Evolutionary conservation across 306 rosid species (phyloP), one percentile per base, ranked within the genome.

Genomic region (Castanospermum australe): DNA sequence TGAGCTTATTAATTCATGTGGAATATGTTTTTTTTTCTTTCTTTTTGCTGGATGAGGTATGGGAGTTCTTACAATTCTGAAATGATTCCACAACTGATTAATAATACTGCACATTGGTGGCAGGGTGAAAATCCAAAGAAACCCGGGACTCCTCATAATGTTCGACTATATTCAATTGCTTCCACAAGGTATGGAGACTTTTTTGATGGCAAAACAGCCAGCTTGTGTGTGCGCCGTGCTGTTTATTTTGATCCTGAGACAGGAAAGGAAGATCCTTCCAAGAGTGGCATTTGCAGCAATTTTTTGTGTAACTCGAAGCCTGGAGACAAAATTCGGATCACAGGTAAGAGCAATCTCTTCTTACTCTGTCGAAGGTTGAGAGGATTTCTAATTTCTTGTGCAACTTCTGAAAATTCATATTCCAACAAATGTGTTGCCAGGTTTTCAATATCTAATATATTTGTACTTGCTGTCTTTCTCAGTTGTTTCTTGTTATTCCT

Each of bases 101-200:
- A 42, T 71, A 71, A 38, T 70, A 47, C 54, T 79, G 80, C 62
- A 8, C 36, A 39, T 81, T 71, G 74, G 39, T 85, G 67, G 67
- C 94, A 95, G 99, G 99, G 99, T 67, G 93, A 91, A 78, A 95
- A 93, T 88, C 99, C 98, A 0, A 95, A 90, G 88, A 95, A 95
- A 88, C 93, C 97, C 0, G 97, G 99, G 48, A 20, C n/a, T 57
- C 96, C 94, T 2, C 72, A 95, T 61, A 95, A 91, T 87, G 99
- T 95, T 57, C 91, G 99, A 17, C 89, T 95, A 15, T 95, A 95
- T 87, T 93, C 99, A 7, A 95, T 95, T 83, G 99, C 99, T 67
- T 95, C 99, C 38, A 21, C 99, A 33, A 88, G 99, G 89, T 95
- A 90, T 86, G 99, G 99, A 75, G 99, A 95, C 71, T 60, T 2